phyloP scores from a whole-genome alignment of 2,329 filamentous ascomycete genomes.

The Trichothecium roseum region DNA sequence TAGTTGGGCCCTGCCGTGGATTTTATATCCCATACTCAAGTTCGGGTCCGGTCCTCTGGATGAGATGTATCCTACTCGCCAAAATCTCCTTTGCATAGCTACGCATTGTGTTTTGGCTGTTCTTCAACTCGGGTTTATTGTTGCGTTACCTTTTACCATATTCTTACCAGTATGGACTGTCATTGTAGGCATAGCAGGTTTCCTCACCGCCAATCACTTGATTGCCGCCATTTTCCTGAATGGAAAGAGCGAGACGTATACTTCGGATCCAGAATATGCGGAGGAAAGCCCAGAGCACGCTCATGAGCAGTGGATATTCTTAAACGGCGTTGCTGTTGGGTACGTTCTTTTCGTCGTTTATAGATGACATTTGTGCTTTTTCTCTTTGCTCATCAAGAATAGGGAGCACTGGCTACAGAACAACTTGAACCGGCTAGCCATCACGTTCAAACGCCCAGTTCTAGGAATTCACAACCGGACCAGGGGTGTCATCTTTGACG shows the following conservation, averaged over 20 bases:
- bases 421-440: slow-evolving; percentile 60
- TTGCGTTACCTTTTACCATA: slow-evolving; percentile 42
- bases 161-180: slow-evolving; percentile 40
- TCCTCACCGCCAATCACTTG: slow-evolving; percentile 37
- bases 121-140: slow-evolving; percentile 49
- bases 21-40: slow-evolving; percentile 48
- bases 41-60: slow-evolving; percentile 43
- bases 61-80: slow-evolving; percentile 49
- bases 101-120: slow-evolving; percentile 49
- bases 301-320: slow-evolving; percentile 68
- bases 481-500: slow-evolving; percentile 63
- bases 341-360: slow-evolving; percentile 20
- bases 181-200: slow-evolving; percentile 23
- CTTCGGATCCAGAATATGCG: slow-evolving; percentile 43
- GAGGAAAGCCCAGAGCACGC: slow-evolving; percentile 36
- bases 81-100: slow-evolving; percentile 46
- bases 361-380: slow-evolving; percentile 5
- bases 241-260: slow-evolving; percentile 35
- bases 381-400: slow-evolving; percentile 1
- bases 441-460: slow-evolving; percentile 62
- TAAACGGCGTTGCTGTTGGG: slow-evolving; percentile 62
- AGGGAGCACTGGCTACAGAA: slow-evolving; percentile 57
- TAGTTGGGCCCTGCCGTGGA: slow-evolving; percentile 45
- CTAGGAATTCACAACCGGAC: slow-evolving; percentile 69
- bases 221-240: slow-evolving; percentile 39